These are phyloP conservation scores for Nannizziopsis arthrosporioides DNA, from an alignment of 2,329 filamentous ascomycete species.

Conservation along the genomic window DNA sequence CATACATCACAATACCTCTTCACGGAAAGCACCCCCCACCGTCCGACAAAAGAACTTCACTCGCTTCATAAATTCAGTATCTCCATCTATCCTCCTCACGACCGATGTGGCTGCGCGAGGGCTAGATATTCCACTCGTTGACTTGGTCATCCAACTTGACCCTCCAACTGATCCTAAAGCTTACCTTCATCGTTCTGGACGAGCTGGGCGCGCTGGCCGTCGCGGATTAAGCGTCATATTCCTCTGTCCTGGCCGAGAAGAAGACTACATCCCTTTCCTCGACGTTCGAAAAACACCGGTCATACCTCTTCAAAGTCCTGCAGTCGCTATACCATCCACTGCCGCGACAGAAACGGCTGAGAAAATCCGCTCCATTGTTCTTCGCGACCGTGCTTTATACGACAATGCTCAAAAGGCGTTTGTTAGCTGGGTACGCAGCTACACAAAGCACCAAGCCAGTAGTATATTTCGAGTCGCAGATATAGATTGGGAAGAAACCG, in stretches of 20 bases:
- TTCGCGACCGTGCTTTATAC: conserved; percentile 55
- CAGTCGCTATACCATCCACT: conserved; percentile 45
- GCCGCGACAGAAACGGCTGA: conserved; percentile 49
- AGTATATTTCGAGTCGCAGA: conserved; percentile 80
- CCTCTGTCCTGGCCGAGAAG: conserved; percentile 71
- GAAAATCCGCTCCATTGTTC: conserved; percentile 48
- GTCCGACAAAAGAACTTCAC: conserved; percentile 80
- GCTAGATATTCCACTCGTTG: conserved; percentile 82
- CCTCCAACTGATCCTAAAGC: conserved; percentile 80
- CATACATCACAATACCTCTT: conserved; percentile 63
- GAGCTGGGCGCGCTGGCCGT: conserved; percentile 51
- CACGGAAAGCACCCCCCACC: conserved; percentile 88
- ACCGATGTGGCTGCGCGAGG: conserved; percentile 87
- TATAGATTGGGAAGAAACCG: conserved; percentile 74
- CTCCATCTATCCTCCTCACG: conserved; percentile 72
- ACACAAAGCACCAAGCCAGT: conserved; percentile 78
- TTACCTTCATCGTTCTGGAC: conserved; percentile 54
- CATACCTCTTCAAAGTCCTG: conserved; percentile 46
- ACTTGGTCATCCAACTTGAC: conserved; percentile 82
- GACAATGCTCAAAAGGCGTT: conserved; percentile 87
- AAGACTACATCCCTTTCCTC: conserved; percentile 81
- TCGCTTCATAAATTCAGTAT: conserved; percentile 62
- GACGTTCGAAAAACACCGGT: conserved; percentile 81
- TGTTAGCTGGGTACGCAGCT: conserved; percentile 84
- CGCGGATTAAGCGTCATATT: conserved; percentile 77